These are phyloP conservation scores for Helotiales sp. DNA, from an alignment of 2,329 filamentous ascomycete genomes.

Conservation along the genomic window DNA sequence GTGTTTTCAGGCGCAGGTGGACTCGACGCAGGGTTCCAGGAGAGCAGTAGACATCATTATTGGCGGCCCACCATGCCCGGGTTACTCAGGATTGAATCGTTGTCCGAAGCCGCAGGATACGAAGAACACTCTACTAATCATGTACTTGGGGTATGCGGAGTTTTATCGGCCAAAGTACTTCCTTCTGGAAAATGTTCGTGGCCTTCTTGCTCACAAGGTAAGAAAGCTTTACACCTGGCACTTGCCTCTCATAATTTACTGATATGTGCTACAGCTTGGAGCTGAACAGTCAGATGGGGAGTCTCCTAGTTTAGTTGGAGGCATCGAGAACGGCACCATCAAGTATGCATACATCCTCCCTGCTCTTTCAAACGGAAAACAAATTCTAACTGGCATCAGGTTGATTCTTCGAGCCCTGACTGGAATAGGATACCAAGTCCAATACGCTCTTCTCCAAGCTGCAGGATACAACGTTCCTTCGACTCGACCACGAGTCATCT, in stretches of 20 bases:
- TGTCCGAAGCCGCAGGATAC: conserved; percentile 13
- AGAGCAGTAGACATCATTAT: conserved; percentile 20
- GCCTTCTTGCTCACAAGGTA: conserved; percentile 11
- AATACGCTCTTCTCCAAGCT: conserved; percentile 19
- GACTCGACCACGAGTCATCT: conserved; percentile 15
- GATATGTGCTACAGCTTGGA: conserved; percentile 4
- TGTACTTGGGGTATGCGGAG: conserved; percentile 24
- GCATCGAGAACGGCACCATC: conserved; percentile 8
- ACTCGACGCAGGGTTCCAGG: conserved; percentile 7
- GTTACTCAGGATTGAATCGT: conserved; percentile 17
- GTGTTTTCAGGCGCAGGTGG: conserved; percentile 17
- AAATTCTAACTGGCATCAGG: conserved; percentile 1
- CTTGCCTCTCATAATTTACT: neutral
- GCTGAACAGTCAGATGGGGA: neutral
- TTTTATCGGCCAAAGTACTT: conserved; percentile 28
- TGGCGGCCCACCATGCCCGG: conserved; percentile 22
- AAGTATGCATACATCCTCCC: conserved; percentile 1
- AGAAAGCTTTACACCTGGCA: neutral
- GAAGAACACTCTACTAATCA: conserved; percentile 23
- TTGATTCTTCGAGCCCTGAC: conserved; percentile 24
- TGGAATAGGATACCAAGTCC: conserved; percentile 24
- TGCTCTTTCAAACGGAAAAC: neutral
- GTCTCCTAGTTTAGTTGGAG: neutral
- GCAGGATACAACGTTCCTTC: conserved; percentile 15
- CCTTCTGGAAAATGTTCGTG: conserved; percentile 29